Conservation (phyloP, 805 yeast genomes). For the Saccharomycopsis selenospora region DNA sequence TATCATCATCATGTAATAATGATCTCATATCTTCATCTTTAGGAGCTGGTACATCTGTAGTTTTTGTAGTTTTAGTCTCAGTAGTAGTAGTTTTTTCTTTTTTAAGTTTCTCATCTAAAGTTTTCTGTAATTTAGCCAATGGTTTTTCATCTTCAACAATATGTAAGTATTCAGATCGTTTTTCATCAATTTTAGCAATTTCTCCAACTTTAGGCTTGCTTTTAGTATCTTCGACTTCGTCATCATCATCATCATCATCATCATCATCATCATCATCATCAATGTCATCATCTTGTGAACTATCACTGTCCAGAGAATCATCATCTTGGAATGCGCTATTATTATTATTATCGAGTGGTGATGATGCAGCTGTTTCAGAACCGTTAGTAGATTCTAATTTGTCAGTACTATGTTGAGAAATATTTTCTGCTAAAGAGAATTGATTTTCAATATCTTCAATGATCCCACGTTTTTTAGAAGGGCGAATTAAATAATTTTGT, state of each 20-base stretch:
- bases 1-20: constrained; percentile 69
- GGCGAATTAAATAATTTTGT: constrained; percentile 52
- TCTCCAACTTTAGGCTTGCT: constrained; percentile 15
- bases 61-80: neutral
- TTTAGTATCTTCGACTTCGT: no score
- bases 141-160: constrained; percentile 80
- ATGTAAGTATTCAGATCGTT: constrained; percentile 64
- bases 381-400: no score
- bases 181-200: constrained; percentile 36
- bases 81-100: constrained; percentile 5
- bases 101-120: constrained; percentile 42
- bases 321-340: constrained; percentile 18
- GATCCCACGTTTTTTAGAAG: constrained; percentile 52
- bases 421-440: constrained; percentile 23
- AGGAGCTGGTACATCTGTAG: no score
- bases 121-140: constrained; percentile 71
- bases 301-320: constrained; percentile 20
- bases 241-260: constrained; percentile 29
- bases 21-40: neutral
- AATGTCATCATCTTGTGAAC: constrained; percentile 20
- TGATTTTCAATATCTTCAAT: constrained; percentile 50
- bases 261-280: constrained; percentile 27
- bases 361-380: neutral
- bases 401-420: constrained; percentile 13
- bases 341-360: neutral